phyloP scores from a whole-genome alignment of 2,329 filamentous ascomycete genomes.

The Hirsutella thompsonii region DNA sequence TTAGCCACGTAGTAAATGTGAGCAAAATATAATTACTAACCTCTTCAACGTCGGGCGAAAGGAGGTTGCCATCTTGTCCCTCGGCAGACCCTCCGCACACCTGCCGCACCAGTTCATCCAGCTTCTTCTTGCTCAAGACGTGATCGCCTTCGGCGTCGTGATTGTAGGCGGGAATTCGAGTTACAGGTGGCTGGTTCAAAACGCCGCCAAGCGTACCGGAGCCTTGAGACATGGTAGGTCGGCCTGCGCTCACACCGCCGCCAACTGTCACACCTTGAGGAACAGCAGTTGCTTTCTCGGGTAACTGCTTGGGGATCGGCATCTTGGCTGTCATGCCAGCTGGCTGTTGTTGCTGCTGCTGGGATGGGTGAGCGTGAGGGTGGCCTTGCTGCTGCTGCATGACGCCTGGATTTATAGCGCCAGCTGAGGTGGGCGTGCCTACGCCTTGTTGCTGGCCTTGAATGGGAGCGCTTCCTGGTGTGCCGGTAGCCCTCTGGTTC shows the following conservation, averaged over 20 bases:
- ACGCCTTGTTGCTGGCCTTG: conserved; percentile 17
- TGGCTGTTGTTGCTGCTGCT: conserved; percentile 16
- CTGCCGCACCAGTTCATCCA: conserved; percentile 89
- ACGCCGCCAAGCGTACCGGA: conserved; percentile 66
- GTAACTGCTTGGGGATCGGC: conserved; percentile 70
- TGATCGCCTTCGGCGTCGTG: conserved; percentile 87
- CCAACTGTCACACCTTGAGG: conserved; percentile 62
- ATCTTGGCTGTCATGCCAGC: conserved; percentile 47
- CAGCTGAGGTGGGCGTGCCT: conserved; percentile 15
- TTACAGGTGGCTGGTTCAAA: conserved; percentile 75
- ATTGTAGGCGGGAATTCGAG: conserved; percentile 70
- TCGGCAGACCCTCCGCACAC: conserved; percentile 73
- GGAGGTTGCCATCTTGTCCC: conserved; percentile 58
- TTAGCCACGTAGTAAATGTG: neutral
- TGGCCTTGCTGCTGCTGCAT: conserved; percentile 11
- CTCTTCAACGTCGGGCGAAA: conserved; percentile 93
- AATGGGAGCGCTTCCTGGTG: conserved; percentile 18
- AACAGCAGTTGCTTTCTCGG: conserved; percentile 50
- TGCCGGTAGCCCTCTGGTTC: conserved; percentile 26
- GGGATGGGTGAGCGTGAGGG: conserved; percentile 12
- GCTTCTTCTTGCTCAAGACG: conserved; percentile 93
- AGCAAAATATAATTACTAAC: conserved; percentile 39
- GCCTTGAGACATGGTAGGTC: conserved; percentile 76
- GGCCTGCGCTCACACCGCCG: conserved; percentile 46
- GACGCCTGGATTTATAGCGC: conserved; percentile 17